These are phyloP conservation scores for Drosera spatulata DNA, from an alignment of 179 eudicot species.

Conservation along the genomic window DNA sequence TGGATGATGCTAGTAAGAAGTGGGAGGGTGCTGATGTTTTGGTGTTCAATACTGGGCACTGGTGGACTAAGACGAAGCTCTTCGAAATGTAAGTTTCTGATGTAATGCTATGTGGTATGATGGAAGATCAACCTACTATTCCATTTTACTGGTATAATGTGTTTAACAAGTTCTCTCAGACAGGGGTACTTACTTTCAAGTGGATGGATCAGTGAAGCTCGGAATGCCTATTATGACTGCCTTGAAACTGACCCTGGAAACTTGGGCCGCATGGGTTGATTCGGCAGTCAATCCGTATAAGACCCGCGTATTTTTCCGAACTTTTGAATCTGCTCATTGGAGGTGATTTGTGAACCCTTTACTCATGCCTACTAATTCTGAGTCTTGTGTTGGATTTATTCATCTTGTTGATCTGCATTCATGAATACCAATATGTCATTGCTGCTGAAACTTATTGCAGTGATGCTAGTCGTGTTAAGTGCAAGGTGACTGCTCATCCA, in stretches of 20 bases:
- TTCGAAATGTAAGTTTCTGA: slow-evolving; percentile 63
- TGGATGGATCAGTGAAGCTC: slow-evolving; percentile 55
- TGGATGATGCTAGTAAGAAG: slow-evolving; percentile 60
- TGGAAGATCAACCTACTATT: no score
- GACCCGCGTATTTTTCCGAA: slow-evolving; percentile 84
- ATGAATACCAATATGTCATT: not conserved
- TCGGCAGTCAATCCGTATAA: slow-evolving; percentile 52
- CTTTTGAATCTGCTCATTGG: slow-evolving; percentile 90
- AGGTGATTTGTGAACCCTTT: slow-evolving; percentile 32
- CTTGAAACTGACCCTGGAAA: slow-evolving; percentile 46
- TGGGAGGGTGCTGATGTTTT: slow-evolving; percentile 82
- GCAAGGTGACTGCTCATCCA: slow-evolving; percentile 35
- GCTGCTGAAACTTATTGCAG: slow-evolving; percentile 10
- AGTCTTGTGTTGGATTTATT: no score
- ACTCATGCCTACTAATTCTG: no score
- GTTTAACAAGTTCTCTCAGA: slow-evolving; percentile 34
- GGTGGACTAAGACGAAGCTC: slow-evolving; percentile 96
- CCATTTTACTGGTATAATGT: not conserved
- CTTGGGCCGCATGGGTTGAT: slow-evolving; percentile 91
- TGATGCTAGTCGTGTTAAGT: slow-evolving; percentile 20
- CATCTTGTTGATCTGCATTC: no score
- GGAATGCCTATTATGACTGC: slow-evolving; percentile 75
- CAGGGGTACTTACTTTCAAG: slow-evolving; percentile 93
- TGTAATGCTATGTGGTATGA: no score
- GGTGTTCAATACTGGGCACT: slow-evolving; percentile 86